Base-by-base conservation (phyloP, 805 yeast genomes). In the Lipomyces starkeyi region DNA sequence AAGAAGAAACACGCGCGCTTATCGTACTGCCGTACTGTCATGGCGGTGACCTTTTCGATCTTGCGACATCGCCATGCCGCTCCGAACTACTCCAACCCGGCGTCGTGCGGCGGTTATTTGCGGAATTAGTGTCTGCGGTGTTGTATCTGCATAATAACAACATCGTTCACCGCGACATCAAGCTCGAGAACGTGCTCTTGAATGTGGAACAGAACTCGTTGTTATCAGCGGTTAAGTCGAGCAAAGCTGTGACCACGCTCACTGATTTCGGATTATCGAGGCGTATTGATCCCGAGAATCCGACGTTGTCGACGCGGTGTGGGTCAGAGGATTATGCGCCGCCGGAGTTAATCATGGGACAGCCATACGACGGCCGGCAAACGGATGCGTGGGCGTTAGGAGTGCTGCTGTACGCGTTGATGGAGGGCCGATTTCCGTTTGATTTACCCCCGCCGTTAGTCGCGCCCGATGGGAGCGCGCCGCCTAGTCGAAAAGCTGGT, bases 271-370 rank as follows among this genome's bases (percentile, higher is more conserved):
- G 99, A 0, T 83, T 95, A 34, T 89, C 97, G 11, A 88, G 92
- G 73, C 81, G 83, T 61, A 84, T 94, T 29, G 87, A 84, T 61
- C 84, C 86, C 0, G 83, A 81, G 1, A 81, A 85, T 71, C 90
- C 92, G 32, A 73, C 89, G 66, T 82, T 96, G 32, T 84, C 91
- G 2, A 94, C 98, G 0, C 80, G 98, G 69, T 95, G 99, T 78
- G 99, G 99, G 0, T 91, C 97, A 0, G 97, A 91, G 71, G 99
- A 95, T 77, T 95, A 95, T 74, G 97, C 95, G 6, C 89, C 97
- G 0, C 99, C 99, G 0, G 99, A 95, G 76, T 80, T 95, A 29
- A 80, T 95, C 52, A 86, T 95, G 87, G 98, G 98, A 0, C 83
- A 91, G 65, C 89, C 92, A 6, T 95, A 95, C 76, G 94, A 94